phyloP scores from a whole-genome alignment of 352 stramenopile species.

The Pythium oligandrum region DNA sequence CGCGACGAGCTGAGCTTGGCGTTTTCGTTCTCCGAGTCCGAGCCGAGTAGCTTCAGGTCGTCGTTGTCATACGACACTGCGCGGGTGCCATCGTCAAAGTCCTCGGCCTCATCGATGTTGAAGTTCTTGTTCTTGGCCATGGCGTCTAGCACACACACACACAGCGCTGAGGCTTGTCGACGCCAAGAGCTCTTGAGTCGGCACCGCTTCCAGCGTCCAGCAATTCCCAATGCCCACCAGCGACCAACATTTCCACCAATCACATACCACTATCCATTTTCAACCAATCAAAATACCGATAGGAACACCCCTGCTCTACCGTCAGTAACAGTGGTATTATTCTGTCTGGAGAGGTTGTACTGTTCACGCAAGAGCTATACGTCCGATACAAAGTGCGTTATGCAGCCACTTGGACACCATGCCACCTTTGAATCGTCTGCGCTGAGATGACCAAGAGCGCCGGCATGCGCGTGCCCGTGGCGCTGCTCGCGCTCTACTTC shows the following conservation, averaged over 20 bases:
- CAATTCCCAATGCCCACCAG: constrained; percentile 9
- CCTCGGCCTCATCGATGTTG: constrained; percentile 74
- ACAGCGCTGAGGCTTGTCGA: constrained; percentile 2
- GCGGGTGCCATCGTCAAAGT: constrained; percentile 78
- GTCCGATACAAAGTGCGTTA: too few relatives aligned
- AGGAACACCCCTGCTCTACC: constrained; percentile 9
- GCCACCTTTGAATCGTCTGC: too few relatives aligned
- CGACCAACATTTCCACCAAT: constrained; percentile 17
- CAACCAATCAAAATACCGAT: constrained; percentile 24
- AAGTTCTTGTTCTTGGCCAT: constrained; percentile 62
- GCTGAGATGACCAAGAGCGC: too few relatives aligned
- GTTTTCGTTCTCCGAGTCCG: constrained; percentile 27
- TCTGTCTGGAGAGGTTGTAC: constrained; percentile 5
- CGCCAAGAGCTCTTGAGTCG: background rate
- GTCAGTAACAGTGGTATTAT: constrained; percentile 13
- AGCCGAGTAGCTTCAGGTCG: constrained; percentile 9
- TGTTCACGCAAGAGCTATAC: too few relatives aligned
- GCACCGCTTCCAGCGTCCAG: constrained; percentile 22
- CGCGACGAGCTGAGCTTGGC: constrained; percentile 35
- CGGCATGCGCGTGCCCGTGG: constrained; percentile 22
- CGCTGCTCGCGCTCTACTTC: constrained; percentile 74
- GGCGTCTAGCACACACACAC: constrained; percentile 5
- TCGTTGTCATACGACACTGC: constrained; percentile 40
- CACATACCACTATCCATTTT: constrained; percentile 9
- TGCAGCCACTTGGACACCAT: too few relatives aligned